phyloP scores from a whole-genome alignment of 192 early-diverging fungal species.

The Dimargaris verticillata region DNA sequence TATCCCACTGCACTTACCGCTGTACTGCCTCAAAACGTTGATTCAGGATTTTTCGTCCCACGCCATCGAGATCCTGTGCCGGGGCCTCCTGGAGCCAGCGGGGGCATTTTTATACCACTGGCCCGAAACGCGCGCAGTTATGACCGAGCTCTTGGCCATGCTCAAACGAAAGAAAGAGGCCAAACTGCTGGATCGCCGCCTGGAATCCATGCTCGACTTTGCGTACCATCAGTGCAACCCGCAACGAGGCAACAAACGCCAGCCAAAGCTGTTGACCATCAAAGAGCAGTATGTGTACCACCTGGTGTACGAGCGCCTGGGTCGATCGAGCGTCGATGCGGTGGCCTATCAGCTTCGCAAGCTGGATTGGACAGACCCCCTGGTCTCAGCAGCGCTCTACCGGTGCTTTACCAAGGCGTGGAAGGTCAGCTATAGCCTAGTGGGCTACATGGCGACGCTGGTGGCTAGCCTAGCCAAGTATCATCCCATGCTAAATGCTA shows the following conservation, averaged over 20 bases:
- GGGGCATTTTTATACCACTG: slow-evolving; percentile 71
- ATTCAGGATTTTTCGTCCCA: slow-evolving; percentile 72
- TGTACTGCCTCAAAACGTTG: slow-evolving; percentile 68
- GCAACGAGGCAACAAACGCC: slow-evolving; percentile 33
- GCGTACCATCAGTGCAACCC: slow-evolving; percentile 82
- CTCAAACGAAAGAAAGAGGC: slow-evolving; percentile 76
- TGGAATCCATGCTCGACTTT: slow-evolving; percentile 81
- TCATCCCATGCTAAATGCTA: slow-evolving; percentile 75
- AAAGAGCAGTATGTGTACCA: slow-evolving; percentile 82
- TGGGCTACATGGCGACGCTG: slow-evolving; percentile 68
- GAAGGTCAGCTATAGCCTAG: slow-evolving; percentile 82
- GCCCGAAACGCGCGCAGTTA: slow-evolving; percentile 53
- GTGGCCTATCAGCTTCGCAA: slow-evolving; percentile 59
- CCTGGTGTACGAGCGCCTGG: slow-evolving; percentile 70
- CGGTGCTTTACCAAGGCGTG: slow-evolving; percentile 77
- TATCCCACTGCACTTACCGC: slow-evolving; percentile 59
- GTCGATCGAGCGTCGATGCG: slow-evolving; percentile 48
- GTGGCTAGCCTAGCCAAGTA: slow-evolving; percentile 56
- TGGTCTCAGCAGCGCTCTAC: slow-evolving; percentile 37
- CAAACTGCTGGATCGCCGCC: slow-evolving; percentile 70
- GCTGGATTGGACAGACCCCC: slow-evolving; percentile 64
- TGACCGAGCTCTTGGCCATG: slow-evolving; percentile 61
- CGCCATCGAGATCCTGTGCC: slow-evolving; percentile 73
- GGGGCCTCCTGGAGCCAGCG: slow-evolving; percentile 67
- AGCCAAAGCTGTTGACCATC: slow-evolving; percentile 54